phyloP scores from a whole-genome alignment of 495 filamentous ascomycete genomes.

The Friedmanniomyces endolithicus region DNA sequence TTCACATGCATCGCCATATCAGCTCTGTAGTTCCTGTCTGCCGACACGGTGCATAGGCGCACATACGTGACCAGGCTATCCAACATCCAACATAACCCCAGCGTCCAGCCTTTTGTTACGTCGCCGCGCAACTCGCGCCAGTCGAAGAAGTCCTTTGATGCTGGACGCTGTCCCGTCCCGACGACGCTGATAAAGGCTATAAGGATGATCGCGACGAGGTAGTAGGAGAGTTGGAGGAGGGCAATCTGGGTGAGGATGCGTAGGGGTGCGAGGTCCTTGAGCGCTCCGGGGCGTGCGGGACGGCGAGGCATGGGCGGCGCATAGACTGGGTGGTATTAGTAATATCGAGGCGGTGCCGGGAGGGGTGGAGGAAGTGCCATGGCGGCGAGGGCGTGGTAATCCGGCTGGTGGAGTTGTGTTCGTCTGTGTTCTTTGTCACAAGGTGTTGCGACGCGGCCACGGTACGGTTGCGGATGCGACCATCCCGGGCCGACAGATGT shows the following conservation, averaged over 20 bases:
- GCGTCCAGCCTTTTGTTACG: constrained; percentile 82
- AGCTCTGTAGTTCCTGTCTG: constrained; percentile 5
- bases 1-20: constrained; percentile 4
- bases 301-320: constrained; percentile 36
- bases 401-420: too few species aligned
- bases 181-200: constrained; percentile 84
- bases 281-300: constrained; percentile 64
- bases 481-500: too few species aligned
- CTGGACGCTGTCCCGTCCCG: constrained; percentile 55
- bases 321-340: too few species aligned
- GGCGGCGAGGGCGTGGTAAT: too few species aligned
- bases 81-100: constrained; percentile 77
- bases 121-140: constrained; percentile 80
- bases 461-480: too few species aligned
- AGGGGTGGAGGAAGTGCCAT: too few species aligned
- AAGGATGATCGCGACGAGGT: constrained; percentile 57
- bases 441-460: too few species aligned
- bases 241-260: constrained; percentile 80
- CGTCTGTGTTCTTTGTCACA: not conserved
- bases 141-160: constrained; percentile 56
- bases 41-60: not conserved
- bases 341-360: too few species aligned
- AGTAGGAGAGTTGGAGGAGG: constrained; percentile 74
- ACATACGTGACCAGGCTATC: constrained; percentile 62
- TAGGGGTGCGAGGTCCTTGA: constrained; percentile 69